Conservation (phyloP, 257 asterid genomes). For the Misopates orontium region DNA sequence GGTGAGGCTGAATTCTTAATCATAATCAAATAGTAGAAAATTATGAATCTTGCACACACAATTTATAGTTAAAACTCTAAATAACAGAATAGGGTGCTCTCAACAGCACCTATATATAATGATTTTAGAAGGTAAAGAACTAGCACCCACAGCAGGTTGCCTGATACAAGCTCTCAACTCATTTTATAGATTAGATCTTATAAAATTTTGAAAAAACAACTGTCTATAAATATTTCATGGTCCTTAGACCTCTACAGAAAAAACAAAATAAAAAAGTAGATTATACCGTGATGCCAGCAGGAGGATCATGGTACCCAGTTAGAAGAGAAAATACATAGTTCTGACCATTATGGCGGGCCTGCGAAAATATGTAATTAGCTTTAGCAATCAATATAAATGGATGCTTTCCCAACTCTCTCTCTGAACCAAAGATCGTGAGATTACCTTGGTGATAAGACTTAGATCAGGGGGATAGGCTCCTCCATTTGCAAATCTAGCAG, state of each 20-base stretch:
- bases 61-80: no score
- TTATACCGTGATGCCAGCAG: conserved; percentile 70
- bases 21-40: no score
- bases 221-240: not conserved
- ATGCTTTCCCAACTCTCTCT: not conserved
- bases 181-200: no score
- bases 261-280: conserved; percentile 2
- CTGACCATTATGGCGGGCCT: conserved; percentile 83
- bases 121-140: no score
- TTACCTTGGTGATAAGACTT: conserved; percentile 77
- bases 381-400: not conserved
- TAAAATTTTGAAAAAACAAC: no score
- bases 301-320: conserved; percentile 82
- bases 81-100: no score
- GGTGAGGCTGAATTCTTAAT: no score
- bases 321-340: conserved; percentile 72
- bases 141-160: no score
- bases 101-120: no score
- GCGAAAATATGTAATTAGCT: conserved; percentile 22
- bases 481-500: conserved; percentile 86
- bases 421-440: not conserved
- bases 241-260: not conserved
- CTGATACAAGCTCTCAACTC: no score
- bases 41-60: no score
- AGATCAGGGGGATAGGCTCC: conserved; percentile 89